Conservation (phyloP, 192 early-diverging fungal genomes). For the Phlyctochytrium arcticum region DNA sequence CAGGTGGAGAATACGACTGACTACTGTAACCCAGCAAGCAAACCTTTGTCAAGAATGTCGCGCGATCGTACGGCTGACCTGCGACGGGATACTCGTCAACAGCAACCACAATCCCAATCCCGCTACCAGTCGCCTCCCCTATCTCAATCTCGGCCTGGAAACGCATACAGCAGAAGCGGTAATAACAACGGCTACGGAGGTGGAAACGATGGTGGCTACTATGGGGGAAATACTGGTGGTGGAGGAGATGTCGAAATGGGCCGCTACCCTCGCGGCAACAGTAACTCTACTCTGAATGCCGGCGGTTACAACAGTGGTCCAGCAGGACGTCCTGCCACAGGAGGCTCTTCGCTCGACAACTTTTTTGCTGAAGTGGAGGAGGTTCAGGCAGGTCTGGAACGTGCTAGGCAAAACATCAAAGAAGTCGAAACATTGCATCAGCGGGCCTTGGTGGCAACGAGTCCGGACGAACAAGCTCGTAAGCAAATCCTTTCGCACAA, state of each 20-base stretch:
- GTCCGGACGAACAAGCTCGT: conserved; percentile 23
- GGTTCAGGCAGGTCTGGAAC: conserved; percentile 23
- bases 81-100: background rate
- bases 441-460: conserved; percentile 21
- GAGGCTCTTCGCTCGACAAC: conserved; percentile 11
- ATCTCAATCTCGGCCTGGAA: background rate
- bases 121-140: background rate
- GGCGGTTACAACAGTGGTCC: background rate
- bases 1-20: no score
- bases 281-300: background rate
- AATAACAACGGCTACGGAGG: conserved; percentile 1
- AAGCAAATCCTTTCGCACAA: background rate
- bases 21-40: no score
- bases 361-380: conserved; percentile 29
- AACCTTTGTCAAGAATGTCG: no score
- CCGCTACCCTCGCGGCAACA: background rate
- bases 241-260: conserved; percentile 1
- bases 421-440: conserved; percentile 24
- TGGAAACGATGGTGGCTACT: background rate
- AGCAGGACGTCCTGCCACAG: background rate
- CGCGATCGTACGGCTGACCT: conserved; percentile 20
- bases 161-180: conserved; percentile 2
- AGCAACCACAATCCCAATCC: background rate
- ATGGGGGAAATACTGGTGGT: background rate
- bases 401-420: conserved; percentile 8